Evolutionary conservation across 2,329 filamentous ascomycete genomes (phyloP).

Genomic region (Botrytis squamosa): DNA sequence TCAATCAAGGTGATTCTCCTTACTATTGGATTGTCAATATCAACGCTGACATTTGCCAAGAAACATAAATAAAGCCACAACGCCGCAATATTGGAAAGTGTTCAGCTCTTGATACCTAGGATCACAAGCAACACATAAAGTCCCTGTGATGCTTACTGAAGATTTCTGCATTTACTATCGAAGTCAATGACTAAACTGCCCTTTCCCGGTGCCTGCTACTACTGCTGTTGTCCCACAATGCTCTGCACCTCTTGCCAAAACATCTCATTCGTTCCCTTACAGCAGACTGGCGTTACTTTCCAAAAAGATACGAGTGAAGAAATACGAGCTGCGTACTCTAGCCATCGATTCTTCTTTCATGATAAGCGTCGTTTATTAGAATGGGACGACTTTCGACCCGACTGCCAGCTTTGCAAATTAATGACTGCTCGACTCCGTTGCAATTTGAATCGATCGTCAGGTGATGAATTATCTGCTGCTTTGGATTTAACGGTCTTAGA

Average conservation of each 20-base stretch:
- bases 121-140: neutral
- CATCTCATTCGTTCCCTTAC: neutral
- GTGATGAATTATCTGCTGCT: neutral
- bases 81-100: neutral
- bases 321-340: neutral
- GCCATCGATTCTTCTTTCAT: neutral
- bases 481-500: neutral
- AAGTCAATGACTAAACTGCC: rapidly evolving
- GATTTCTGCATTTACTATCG: neutral
- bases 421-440: neutral
- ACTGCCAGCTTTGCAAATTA: neutral
- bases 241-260: neutral
- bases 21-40: neutral
- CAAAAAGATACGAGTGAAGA: neutral
- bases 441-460: neutral
- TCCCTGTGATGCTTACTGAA: neutral
- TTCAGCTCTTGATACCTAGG: neutral
- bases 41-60: neutral
- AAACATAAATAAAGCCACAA: neutral
- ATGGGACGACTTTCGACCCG: neutral
- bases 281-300: neutral
- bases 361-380: neutral
- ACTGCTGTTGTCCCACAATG: neutral
- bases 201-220: too few species aligned
- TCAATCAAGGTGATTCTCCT: neutral